Evolutionary conservation across 2,329 filamentous ascomycete species (phyloP).

Genomic region (Colletotrichum lindemuthianum): DNA sequence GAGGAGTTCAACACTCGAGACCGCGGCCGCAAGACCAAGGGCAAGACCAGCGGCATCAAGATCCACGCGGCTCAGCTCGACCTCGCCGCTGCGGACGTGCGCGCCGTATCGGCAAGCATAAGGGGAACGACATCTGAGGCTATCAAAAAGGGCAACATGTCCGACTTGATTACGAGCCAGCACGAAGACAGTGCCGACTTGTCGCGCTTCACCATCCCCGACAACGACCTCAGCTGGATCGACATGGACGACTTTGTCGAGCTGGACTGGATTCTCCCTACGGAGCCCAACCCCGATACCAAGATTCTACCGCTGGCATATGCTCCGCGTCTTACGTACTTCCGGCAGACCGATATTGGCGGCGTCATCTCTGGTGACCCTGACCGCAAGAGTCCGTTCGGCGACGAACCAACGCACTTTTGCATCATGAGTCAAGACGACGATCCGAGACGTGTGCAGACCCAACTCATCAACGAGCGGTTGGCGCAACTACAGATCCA

Average conservation of each 20-base stretch:
- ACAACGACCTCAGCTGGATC: slow-evolving; percentile 95
- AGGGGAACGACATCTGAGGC: slow-evolving; percentile 82
- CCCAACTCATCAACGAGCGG: slow-evolving; percentile 83
- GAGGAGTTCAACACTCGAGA: slow-evolving; percentile 90
- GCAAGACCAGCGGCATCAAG: slow-evolving; percentile 90
- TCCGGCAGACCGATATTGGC: slow-evolving; percentile 93
- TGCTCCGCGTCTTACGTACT: slow-evolving; percentile 96
- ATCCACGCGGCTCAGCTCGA: slow-evolving; percentile 96
- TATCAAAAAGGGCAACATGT: slow-evolving; percentile 69
- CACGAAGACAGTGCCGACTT: slow-evolving; percentile 73
- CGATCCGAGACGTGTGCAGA: slow-evolving; percentile 89
- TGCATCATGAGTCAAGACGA: slow-evolving; percentile 95
- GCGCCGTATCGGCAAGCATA: slow-evolving; percentile 92
- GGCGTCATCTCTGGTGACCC: slow-evolving; percentile 83
- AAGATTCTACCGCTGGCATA: slow-evolving; percentile 93
- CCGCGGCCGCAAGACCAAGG: slow-evolving; percentile 78
- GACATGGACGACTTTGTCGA: slow-evolving; percentile 99
- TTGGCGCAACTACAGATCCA: slow-evolving; percentile 82
- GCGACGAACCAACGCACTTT: slow-evolving; percentile 90
- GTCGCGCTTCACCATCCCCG: slow-evolving; percentile 92
- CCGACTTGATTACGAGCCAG: slow-evolving; percentile 61
- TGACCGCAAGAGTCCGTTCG: slow-evolving; percentile 87
- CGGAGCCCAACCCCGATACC: slow-evolving; percentile 89
- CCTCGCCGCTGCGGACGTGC: slow-evolving; percentile 88
- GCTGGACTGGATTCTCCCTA: slow-evolving; percentile 93